phyloP scores from a whole-genome alignment of 805 yeast genomes.

The Yamadazyma nakazawae region DNA sequence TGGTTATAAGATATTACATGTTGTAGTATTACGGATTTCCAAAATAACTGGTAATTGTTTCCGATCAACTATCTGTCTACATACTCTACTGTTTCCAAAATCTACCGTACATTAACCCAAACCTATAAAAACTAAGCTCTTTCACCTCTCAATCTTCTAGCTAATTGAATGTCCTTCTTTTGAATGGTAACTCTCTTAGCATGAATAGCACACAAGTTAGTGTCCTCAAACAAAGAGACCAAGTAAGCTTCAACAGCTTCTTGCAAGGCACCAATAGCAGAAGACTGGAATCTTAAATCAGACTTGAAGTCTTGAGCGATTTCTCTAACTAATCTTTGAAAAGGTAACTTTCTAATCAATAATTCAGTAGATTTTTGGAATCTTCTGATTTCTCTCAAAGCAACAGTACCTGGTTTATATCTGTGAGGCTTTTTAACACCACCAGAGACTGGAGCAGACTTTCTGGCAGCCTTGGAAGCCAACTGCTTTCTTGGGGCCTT shows the following conservation, averaged over 20 bases:
- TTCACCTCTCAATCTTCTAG: constrained; percentile 97
- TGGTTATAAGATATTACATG: too few relatives aligned
- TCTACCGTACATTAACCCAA: background rate
- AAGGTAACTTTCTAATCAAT: constrained; percentile 92
- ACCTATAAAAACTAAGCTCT: constrained; percentile 55
- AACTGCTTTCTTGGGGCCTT: constrained; percentile 93
- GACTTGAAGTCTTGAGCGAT: constrained; percentile 93
- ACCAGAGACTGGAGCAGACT: constrained; percentile 87
- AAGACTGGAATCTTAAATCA: constrained; percentile 93
- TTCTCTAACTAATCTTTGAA: constrained; percentile 95
- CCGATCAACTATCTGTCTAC: too few relatives aligned
- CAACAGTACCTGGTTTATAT: constrained; percentile 97
- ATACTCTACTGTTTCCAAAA: background rate
- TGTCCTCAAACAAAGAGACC: constrained; percentile 94
- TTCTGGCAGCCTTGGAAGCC: constrained; percentile 91
- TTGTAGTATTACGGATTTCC: background rate
- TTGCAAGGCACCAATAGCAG: constrained; percentile 96
- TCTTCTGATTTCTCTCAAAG: constrained; percentile 95
- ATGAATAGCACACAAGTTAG: constrained; percentile 97
- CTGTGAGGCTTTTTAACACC: constrained; percentile 95
- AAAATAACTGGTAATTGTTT: background rate
- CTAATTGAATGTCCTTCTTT: constrained; percentile 97
- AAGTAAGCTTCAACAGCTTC: constrained; percentile 98
- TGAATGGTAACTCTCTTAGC: constrained; percentile 99
- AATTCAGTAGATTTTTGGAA: constrained; percentile 96